Base-by-base conservation (phyloP, 129 eudicot species). In the Sambucus nigra region DNA sequence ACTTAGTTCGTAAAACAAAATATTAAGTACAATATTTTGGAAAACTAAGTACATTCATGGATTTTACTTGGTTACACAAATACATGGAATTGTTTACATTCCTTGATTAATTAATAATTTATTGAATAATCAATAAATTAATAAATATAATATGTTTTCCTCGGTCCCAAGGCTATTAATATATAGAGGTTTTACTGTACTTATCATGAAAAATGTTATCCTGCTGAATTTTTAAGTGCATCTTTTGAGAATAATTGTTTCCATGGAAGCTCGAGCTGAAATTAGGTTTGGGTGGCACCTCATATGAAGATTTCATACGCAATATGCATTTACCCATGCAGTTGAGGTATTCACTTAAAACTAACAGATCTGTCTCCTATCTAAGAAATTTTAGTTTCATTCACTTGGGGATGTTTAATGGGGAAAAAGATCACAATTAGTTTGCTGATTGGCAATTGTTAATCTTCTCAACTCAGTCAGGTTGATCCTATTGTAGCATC, bases 401-500 rank as follows among this genome's bases (percentile, higher is more conserved):
- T n/a, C n/a, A n/a, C n/a, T n/a, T n/a, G n/a, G n/a, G n/a, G n/a
- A n/a, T n/a, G n/a, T 50, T 24, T 6, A n/a, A 9, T 0, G 5
- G 19, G 38, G 21, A n/a, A n/a, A 15, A 8, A 26, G 33, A 46
- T 63, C 16, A 25, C 15, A 56, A 22, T 56, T 35, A 25, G 35
- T 46, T 55, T 65, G 26, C 32, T 25, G 25, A 29, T 23, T n/a
- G 32, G 24, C n/a, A 5, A 20, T 46, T 28, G 14, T 52, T 65
- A 19, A 5, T 25, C 26, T 51, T 45, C 63, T 25, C 21, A 29
- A 46, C 66, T 69, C 83, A 89, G 98, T 67, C 95, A 89, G 72
- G 95, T 89, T 29, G 98, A 89, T 68, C 98, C 98, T 13, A 85
- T 89, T 38, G 98, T 89, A 62, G 95, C 98, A 63, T 89, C 98